phyloP scores from a whole-genome alignment of 495 filamentous ascomycete species.

The Penicillium riverlandense region DNA sequence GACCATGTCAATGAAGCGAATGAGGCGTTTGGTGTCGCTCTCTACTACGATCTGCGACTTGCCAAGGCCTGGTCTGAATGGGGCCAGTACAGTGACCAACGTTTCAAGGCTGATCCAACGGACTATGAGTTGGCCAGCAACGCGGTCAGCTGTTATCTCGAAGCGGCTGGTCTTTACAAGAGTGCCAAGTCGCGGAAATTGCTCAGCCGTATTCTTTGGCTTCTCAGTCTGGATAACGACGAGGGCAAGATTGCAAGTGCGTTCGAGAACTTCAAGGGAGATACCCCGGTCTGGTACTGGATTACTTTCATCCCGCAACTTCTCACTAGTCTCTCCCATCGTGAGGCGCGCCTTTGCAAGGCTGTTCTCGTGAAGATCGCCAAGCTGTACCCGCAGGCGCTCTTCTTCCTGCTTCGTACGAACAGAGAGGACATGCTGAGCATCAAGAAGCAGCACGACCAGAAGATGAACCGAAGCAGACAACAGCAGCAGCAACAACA shows the following conservation, averaged over 20 bases:
- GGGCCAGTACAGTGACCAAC: slow-evolving; percentile 94
- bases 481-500: slow-evolving; percentile 26
- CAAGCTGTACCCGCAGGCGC: slow-evolving; percentile 85
- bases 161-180: slow-evolving; percentile 93
- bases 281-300: slow-evolving; percentile 98
- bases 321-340: slow-evolving; percentile 77
- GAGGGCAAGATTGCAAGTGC: slow-evolving; percentile 70
- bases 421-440: slow-evolving; percentile 89
- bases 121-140: slow-evolving; percentile 77
- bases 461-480: slow-evolving; percentile 40
- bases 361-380: slow-evolving; percentile 85
- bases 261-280: slow-evolving; percentile 91
- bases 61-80: slow-evolving; percentile 99
- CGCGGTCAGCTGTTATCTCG: slow-evolving; percentile 91
- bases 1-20: slow-evolving; percentile 83
- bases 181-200: slow-evolving; percentile 93
- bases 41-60: slow-evolving; percentile 90
- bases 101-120: slow-evolving; percentile 81
- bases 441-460: slow-evolving; percentile 83
- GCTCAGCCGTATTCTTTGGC: slow-evolving; percentile 91
- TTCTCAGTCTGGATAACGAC: slow-evolving; percentile 86
- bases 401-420: slow-evolving; percentile 91
- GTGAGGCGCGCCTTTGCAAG: slow-evolving; percentile 81
- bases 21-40: slow-evolving; percentile 84
- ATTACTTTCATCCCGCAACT: slow-evolving; percentile 98